Evolutionary conservation across 371 early-diverging fungal species (phyloP), one percentile per base, ranked within the genome.

Genomic region (Encephalitozoon hellem): DNA sequence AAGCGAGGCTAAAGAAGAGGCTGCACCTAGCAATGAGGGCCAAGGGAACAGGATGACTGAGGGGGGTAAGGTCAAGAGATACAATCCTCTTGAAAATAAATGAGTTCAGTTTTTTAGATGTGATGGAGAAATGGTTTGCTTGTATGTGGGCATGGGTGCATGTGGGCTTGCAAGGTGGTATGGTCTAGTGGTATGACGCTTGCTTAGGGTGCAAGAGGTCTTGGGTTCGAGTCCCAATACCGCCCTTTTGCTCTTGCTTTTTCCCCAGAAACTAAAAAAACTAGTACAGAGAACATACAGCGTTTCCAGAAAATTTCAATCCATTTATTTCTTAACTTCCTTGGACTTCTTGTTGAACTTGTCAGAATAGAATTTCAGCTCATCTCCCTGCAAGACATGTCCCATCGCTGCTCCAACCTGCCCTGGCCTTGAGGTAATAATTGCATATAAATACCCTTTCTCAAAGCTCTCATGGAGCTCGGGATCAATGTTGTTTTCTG

Each of bases 361-460:
- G 81, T 89, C 88, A 84, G 77, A 82, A 89, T 94, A 95, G 89
- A 95, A 95, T 63, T 92, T 90, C 70, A 95, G 91, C 88, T 95
- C 94, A 85, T 93, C 92, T 80, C 97, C 98, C 87, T 99, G 97
- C 64, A 99, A 89, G 80, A 99, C 91, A 89, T 95, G 93, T 69
- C 99, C 99, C 86, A 96, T 96, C 78, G 90, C 89, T 83, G 92
- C 92, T 81, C 99, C 99, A 80, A 90, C 90, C 89, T 99, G 98
- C 80, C 99, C 99, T 41, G 98, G 99, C 84, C 98, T 93, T 77
- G 96, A 94, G 52, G 94, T 86, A 84, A 97, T 84, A 69, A 76
- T 84, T 84, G 85, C 93, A 84, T 93, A 93, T 43, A 97, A 87
- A 88, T 94, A 92, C 83, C 96, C 97, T 77, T 94, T 89, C 84